A percentile compares a stretch with the other conserved stretches of the same genome.
phyloP scores from a whole-genome alignment of 352 stramenopile species.

The Globisporangium barbulae region DNA sequence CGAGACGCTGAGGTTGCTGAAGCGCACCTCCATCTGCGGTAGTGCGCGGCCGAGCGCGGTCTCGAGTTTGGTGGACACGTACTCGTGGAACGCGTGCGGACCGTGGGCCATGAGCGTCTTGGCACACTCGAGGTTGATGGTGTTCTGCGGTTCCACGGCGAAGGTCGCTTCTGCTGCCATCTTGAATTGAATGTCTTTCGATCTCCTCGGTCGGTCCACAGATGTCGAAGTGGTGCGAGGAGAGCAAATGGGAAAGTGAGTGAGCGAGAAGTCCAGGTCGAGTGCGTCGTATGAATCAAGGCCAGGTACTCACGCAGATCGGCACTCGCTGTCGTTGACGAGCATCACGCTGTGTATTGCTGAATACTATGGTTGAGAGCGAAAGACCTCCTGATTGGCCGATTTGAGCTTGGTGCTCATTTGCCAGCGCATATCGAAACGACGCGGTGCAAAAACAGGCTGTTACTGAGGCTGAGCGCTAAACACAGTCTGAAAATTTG shows the following conservation, averaged over 20 bases:
- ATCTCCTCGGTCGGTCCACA: not conserved
- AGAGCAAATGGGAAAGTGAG: not conserved
- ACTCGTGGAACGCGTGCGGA: not conserved
- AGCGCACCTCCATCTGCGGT: conserved; percentile 24
- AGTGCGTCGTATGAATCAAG: not conserved
- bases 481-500: too few relatives aligned
- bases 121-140: not conserved
- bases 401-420: too few relatives aligned
- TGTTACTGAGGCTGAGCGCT: too few relatives aligned
- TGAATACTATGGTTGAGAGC: too few relatives aligned
- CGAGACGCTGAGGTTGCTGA: conserved; percentile 18
- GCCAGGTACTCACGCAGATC: not conserved
- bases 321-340: too few relatives aligned
- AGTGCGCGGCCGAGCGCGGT: conserved; percentile 7
- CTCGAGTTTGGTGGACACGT: not conserved
- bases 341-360: too few relatives aligned
- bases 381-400: too few relatives aligned
- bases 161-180: not conserved
- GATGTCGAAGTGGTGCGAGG: not conserved
- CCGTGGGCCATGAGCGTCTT: not conserved
- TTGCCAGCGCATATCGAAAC: too few relatives aligned
- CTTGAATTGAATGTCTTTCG: not conserved
- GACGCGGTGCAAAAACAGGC: too few relatives aligned
- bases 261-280: not conserved
- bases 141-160: not conserved